phyloP scores from a whole-genome alignment of 139 green algal species.

The Chlamydomonas sp. region DNA sequence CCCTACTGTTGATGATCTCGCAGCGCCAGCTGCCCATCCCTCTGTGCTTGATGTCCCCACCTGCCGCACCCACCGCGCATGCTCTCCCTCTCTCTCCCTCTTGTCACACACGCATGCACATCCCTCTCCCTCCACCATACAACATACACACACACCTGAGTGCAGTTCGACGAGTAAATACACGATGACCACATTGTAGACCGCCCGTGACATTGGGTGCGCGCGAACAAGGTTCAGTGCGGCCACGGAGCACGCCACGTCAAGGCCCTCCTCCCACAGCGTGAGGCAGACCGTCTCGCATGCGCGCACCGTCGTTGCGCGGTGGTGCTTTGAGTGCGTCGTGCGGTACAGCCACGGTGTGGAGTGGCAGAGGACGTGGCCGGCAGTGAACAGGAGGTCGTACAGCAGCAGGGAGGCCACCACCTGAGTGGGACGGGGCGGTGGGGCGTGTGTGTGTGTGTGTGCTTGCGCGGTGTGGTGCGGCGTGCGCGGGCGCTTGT shows the following conservation, averaged over 20 bases:
- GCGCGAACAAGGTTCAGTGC: conserved; percentile 23
- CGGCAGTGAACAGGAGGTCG: conserved; percentile 24
- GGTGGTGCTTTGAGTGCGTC: conserved; percentile 30
- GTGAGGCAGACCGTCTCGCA: conserved; percentile 22
- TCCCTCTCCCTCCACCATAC: too few species aligned
- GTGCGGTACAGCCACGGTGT: conserved; percentile 16
- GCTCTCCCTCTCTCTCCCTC: too few species aligned
- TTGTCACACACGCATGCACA: too few species aligned
- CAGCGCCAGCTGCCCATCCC: too few species aligned
- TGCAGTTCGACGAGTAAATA: conserved; percentile 32
- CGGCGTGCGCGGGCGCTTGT: too few species aligned
- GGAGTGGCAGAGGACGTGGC: conserved; percentile 25
- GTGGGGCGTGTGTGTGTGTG: too few species aligned
- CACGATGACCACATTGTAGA: conserved; percentile 32
- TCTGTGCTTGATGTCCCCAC: too few species aligned
- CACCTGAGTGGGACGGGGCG: too few species aligned
- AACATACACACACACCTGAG: conserved; percentile 19
- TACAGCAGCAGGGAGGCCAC: conserved; percentile 23
- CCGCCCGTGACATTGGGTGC: conserved; percentile 18
- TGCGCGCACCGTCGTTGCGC: conserved; percentile 16
- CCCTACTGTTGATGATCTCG: too few species aligned
- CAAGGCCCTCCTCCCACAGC: conserved; percentile 14
- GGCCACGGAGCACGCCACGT: conserved; percentile 28
- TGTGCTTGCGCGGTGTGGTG: too few species aligned
- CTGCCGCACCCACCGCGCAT: too few species aligned